Evolutionary conservation across 768 basidiomycete genomes (phyloP).

Genomic region (Leccinum sublutescens): DNA sequence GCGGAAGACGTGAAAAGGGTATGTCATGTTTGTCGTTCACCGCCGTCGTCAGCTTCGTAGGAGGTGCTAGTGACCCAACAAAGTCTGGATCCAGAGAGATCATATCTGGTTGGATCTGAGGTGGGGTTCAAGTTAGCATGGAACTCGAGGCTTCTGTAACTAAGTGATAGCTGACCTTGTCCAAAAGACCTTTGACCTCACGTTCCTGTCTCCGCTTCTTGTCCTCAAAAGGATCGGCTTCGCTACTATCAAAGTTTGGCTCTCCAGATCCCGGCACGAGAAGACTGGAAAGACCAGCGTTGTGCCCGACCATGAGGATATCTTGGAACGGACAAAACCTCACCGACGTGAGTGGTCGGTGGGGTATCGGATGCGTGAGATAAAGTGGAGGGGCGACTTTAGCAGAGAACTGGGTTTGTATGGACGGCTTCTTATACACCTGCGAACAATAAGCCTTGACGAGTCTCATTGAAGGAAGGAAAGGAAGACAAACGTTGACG

Average conservation of each 20-base stretch:
- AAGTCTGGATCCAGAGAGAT: slow-evolving; percentile 82
- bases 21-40: slow-evolving; percentile 44
- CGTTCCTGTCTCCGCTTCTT: slow-evolving; percentile 78
- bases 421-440: slow-evolving; percentile 71
- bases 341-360: slow-evolving; percentile 69
- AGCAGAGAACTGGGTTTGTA: slow-evolving; percentile 52
- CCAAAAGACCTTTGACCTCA: slow-evolving; percentile 86
- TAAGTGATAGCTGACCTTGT: slow-evolving; percentile 57
- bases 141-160: background rate
- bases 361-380: slow-evolving; percentile 82
- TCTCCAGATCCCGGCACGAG: slow-evolving; percentile 93
- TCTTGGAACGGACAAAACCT: slow-evolving; percentile 92
- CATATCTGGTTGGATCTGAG: slow-evolving; percentile 86
- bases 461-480: background rate
- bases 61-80: slow-evolving; percentile 65
- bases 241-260: slow-evolving; percentile 89
- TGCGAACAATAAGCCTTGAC: slow-evolving; percentile 25
- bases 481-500: slow-evolving; percentile 61
- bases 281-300: slow-evolving; percentile 75
- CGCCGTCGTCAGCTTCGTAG: slow-evolving; percentile 55
- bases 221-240: slow-evolving; percentile 94
- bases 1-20: slow-evolving; percentile 70
- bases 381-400: slow-evolving; percentile 75
- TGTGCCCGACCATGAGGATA: slow-evolving; percentile 76
- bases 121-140: background rate